Evolutionary conservation across 106 monocot species (phyloP).

Genomic region (Acorus gramineus): DNA sequence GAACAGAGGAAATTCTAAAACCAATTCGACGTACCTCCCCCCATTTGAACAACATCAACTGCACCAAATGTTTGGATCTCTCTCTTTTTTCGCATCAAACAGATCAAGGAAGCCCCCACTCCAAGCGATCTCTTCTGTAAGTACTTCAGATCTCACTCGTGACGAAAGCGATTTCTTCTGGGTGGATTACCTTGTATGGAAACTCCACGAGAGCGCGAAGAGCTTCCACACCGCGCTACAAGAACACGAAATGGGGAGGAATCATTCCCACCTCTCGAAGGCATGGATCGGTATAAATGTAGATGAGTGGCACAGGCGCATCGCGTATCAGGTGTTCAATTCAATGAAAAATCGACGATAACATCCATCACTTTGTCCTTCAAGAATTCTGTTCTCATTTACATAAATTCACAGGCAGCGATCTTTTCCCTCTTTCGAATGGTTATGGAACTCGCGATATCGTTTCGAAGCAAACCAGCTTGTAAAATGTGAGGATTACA

Average conservation of each 20-base stretch:
- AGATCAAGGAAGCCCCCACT: no score
- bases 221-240: neutral
- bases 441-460: conserved; percentile 4
- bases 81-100: neutral
- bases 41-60: neutral
- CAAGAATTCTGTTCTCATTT: neutral
- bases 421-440: conserved; percentile 12
- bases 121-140: neutral
- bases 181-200: neutral
- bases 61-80: neutral
- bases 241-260: conserved; percentile 4
- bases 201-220: conserved; percentile 16
- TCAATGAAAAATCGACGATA: no score
- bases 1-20: neutral
- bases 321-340: conserved; percentile 15
- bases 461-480: conserved; percentile 1
- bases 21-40: conserved; percentile 6
- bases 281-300: conserved; percentile 19
- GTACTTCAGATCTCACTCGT: neutral
- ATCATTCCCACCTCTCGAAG: conserved; percentile 6
- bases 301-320: neutral
- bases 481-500: conserved; percentile 8
- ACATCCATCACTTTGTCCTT: no score
- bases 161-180: neutral
- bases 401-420: conserved; percentile 11